Evolutionary conservation across 2,329 filamentous ascomycete genomes (phyloP).

Genomic region (Fusarium graminum): DNA sequence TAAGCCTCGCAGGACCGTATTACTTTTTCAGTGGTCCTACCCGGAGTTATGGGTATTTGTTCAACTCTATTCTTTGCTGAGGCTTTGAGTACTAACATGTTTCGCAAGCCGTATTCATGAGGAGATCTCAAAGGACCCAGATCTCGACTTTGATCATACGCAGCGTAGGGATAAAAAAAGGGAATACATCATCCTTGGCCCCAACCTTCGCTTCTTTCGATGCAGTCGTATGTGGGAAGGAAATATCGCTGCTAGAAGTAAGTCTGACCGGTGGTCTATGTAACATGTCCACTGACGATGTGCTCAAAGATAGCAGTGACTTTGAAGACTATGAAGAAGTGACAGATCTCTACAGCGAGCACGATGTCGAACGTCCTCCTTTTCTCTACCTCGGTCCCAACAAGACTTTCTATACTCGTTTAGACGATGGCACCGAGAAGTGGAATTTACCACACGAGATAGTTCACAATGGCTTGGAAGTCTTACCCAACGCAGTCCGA

Average conservation of each 20-base stretch:
- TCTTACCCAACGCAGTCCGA: slow-evolving; percentile 10
- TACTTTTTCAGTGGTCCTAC: slow-evolving; percentile 44
- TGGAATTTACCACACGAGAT: slow-evolving; percentile 32
- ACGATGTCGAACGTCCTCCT: slow-evolving; percentile 42
- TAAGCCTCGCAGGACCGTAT: slow-evolving; percentile 38
- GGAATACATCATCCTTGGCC: slow-evolving; percentile 42
- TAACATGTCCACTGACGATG: not conserved
- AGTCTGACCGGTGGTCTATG: not conserved
- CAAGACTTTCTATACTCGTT: slow-evolving; percentile 40
- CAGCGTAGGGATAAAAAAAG: slow-evolving; percentile 7
- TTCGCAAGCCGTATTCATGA: slow-evolving; percentile 18
- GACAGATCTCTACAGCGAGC: slow-evolving; percentile 27
- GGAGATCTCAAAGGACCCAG: not conserved
- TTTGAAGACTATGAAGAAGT: slow-evolving; percentile 39
- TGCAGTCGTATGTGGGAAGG: slow-evolving; percentile 36
- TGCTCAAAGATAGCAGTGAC: slow-evolving; percentile 29
- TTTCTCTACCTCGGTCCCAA: slow-evolving; percentile 41
- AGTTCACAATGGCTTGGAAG: slow-evolving; percentile 13
- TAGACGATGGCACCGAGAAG: slow-evolving; percentile 29
- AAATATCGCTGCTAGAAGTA: slow-evolving; percentile 34
- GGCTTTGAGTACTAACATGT: not conserved
- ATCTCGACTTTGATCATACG: slow-evolving; percentile 24
- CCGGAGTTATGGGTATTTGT: slow-evolving; percentile 39
- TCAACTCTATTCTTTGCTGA: not conserved
- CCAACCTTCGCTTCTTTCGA: slow-evolving; percentile 38